Evolutionary conservation across 371 early-diverging fungal genomes (phyloP), one percentile per base, ranked within the genome.

Genomic region (Saksenaea vasiformis): DNA sequence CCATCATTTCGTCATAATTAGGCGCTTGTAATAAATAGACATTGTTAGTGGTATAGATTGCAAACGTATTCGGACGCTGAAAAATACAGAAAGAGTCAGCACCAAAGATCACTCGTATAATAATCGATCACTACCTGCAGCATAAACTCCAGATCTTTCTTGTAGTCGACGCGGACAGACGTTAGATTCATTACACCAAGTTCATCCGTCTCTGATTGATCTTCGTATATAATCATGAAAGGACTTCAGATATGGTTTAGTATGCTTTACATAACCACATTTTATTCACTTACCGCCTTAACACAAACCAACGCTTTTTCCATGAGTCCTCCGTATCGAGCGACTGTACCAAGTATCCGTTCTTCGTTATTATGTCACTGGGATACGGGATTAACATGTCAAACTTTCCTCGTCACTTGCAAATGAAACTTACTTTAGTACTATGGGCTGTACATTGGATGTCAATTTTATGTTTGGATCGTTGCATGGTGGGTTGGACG

Each of bases 11-110:
- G 2, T 77, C 76, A 35, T 83, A 77, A 0, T 79, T 79, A 5
- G 84, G 69, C 14, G 93, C 92, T 66, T 89, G 90, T 28, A 94
- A 66, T 59, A 92, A 70, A 56, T 91, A 88, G 28, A 90, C 85
- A 66, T 89, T 90, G 47, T 88, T 89, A 41, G 76, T 82, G 26
- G 92, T 90, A 66, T 92, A 91, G 34, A 95, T 62, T 1, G 91
- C 86, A 73, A 94, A 90, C 14, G 92, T 89, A 64, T 84, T 68
- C n/a, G 79, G 67, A 13, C 90, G 84, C 77, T 89, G 67, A 10
- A 34, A 14, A 5, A 47, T 22, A 47, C n/a, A 47, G 14, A 17
- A 7, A 47, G 36, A 51, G 13, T 44, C 24, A 60, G 60, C 24
- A n/a, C 43, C 28, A 7, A 7, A 56, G 17, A 34, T 54, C 28